These are phyloP conservation scores for Rubus idaeus DNA, from an alignment of 306 rosid species.

Conservation along the genomic window DNA sequence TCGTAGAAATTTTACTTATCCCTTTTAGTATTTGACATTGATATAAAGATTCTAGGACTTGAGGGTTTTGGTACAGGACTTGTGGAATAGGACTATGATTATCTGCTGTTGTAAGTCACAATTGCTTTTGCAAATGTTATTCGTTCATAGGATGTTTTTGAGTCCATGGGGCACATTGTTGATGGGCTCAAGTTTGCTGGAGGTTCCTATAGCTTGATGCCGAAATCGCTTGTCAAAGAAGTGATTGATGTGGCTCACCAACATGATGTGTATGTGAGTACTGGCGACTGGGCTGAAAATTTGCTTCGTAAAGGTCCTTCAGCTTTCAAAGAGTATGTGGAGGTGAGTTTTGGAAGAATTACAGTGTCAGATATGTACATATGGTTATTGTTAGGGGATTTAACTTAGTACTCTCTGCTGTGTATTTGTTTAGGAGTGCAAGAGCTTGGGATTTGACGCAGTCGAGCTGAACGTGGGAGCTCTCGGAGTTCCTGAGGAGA, in stretches of 20 bases:
- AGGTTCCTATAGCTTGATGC: slow-evolving; percentile 78
- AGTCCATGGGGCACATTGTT: slow-evolving; percentile 72
- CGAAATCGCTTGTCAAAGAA: slow-evolving; percentile 62
- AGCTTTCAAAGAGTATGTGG: slow-evolving; percentile 64
- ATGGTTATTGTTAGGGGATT: background rate
- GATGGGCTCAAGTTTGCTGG: slow-evolving; percentile 90
- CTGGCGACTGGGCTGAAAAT: slow-evolving; percentile 94
- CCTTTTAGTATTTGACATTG: background rate
- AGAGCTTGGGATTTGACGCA: slow-evolving; percentile 81
- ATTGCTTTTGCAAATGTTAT: background rate
- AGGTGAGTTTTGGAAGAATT: slow-evolving; percentile 45
- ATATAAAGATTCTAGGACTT: background rate
- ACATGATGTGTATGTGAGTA: slow-evolving; percentile 82
- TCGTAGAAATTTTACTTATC: background rate
- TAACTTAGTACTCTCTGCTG: background rate
- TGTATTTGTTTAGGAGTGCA: slow-evolving; percentile 63
- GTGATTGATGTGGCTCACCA: slow-evolving; percentile 77
- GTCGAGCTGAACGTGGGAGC: slow-evolving; percentile 72
- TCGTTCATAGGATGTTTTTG: slow-evolving; percentile 67
- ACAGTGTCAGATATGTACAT: background rate
- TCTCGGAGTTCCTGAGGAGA: slow-evolving; percentile 79
- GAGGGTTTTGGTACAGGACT: background rate
- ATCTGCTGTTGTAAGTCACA: background rate
- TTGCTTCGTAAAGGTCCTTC: slow-evolving; percentile 63
- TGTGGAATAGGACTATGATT: background rate